Percentiles rank a stretch among this genome's conserved stretches.
These are phyloP conservation scores for Phoma sp. DNA, from an alignment of 2,329 filamentous ascomycete genomes.

Conservation along the genomic window DNA sequence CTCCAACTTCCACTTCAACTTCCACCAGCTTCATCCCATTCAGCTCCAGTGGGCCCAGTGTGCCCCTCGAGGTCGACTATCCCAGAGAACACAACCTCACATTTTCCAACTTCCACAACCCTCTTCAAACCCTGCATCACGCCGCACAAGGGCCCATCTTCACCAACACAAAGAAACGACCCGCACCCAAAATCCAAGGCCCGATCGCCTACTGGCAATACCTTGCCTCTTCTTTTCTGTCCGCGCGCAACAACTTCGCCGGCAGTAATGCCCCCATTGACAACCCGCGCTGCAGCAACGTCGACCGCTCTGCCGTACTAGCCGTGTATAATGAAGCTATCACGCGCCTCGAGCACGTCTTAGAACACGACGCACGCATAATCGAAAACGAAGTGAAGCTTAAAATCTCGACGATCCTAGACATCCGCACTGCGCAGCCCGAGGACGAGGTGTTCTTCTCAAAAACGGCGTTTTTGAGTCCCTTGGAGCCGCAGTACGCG, in stretches of 20 bases:
- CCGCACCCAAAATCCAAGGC: too few relatives aligned
- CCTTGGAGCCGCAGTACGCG: constrained; percentile 25
- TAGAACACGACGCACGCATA: background rate
- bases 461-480: constrained; percentile 4
- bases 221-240: background rate
- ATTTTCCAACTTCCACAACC: background rate
- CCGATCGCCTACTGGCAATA: background rate
- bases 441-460: constrained; percentile 13
- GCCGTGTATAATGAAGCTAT: constrained; percentile 18
- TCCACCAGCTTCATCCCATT: too few relatives aligned
- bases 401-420: constrained; percentile 19
- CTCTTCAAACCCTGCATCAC: background rate
- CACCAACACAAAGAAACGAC: too few relatives aligned
- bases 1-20: too few relatives aligned
- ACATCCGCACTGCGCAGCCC: constrained; percentile 5
- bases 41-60: too few relatives aligned
- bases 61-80: too few relatives aligned
- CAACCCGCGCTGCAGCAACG: background rate
- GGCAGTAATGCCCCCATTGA: background rate
- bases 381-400: constrained; percentile 10
- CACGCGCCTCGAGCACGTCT: background rate
- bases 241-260: constrained; percentile 8
- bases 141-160: too few relatives aligned
- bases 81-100: too few relatives aligned
- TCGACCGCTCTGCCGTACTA: constrained; percentile 16